Conservation (phyloP, 2,329 filamentous ascomycete genomes). For the Pseudocercospora fijiensis region DNA sequence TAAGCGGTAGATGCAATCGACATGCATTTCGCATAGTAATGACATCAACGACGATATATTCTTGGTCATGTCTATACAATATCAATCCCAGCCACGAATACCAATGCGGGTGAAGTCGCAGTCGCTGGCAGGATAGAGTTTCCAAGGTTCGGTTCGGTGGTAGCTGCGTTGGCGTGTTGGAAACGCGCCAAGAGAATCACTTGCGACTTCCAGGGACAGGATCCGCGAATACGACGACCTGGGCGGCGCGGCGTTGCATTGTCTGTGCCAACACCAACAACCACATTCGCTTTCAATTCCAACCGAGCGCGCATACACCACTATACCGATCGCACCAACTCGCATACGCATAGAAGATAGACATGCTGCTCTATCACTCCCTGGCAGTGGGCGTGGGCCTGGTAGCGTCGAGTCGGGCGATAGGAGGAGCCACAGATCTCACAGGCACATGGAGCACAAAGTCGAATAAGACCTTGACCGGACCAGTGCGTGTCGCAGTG, state of each 20-base stretch:
- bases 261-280: background rate
- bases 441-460: constrained; percentile 74
- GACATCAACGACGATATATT: background rate
- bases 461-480: constrained; percentile 66
- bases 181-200: constrained; percentile 1
- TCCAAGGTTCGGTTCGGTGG: background rate
- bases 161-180: constrained; percentile 3
- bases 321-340: background rate
- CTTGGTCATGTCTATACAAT: background rate
- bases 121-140: background rate
- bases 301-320: background rate
- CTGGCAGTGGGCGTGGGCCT: constrained; percentile 31
- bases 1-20: background rate
- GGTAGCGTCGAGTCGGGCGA: constrained; percentile 24
- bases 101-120: background rate
- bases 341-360: background rate
- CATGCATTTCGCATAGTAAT: constrained; percentile 3
- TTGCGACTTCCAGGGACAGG: background rate
- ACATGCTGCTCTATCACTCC: constrained; percentile 35
- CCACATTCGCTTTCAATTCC: background rate
- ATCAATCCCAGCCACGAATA: background rate
- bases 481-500: constrained; percentile 60
- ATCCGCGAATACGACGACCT: background rate
- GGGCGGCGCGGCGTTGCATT: background rate
- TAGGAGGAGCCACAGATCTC: constrained; percentile 44